Evolutionary conservation across 2,329 filamentous ascomycete species (phyloP), one percentile per base, ranked within the genome.

Genomic region (Pezicula radicicola): DNA sequence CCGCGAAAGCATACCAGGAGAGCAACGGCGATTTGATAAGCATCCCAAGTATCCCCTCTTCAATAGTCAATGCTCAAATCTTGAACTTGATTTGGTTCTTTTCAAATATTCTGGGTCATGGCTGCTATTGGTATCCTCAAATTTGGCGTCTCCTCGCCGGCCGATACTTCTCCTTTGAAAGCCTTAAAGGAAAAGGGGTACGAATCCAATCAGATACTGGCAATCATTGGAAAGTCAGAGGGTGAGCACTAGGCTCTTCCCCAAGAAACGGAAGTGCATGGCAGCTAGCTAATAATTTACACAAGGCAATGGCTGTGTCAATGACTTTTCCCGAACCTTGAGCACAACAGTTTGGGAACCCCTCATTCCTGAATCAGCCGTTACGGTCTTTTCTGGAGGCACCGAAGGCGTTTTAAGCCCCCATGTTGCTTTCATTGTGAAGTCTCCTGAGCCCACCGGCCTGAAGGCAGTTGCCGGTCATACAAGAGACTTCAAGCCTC

Each of bases 301-400:
- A 25, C 2, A 21, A 66, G 64, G 65, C n/a, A 67, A 69, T 52
- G 65, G 66, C 42, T 69, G 66, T 52, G 63, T 67, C 15, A 68
- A 69, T 52, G 67, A 68, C 52, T 68, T 68, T 55, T 67, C 63
- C 9, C 60, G 65, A 2, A 67, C 65, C 6, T 58, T 68, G 8
- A 62, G 61, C 41, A 58, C 64, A 2, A 52, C 60, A 18, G 64
- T 67, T 10, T 67, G 65, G 65, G 64, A 67, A 39, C 61, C 61
- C 8, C 57, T 58, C 2, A 63, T 68, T 6, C 61, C 66, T 3
- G 19, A 58, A 10, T 59, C 58, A 36, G 60, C 65, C 43, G 58
- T 68, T 37, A 65, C 65, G 2, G 61, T 68, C 40, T 68, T 68
- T 53, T 66, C 63, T 8, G 66, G 65, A 13, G 66, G 64, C 21